Base-by-base conservation (phyloP, 768 basidiomycete genomes). In the Agrocybe chaxingu region DNA sequence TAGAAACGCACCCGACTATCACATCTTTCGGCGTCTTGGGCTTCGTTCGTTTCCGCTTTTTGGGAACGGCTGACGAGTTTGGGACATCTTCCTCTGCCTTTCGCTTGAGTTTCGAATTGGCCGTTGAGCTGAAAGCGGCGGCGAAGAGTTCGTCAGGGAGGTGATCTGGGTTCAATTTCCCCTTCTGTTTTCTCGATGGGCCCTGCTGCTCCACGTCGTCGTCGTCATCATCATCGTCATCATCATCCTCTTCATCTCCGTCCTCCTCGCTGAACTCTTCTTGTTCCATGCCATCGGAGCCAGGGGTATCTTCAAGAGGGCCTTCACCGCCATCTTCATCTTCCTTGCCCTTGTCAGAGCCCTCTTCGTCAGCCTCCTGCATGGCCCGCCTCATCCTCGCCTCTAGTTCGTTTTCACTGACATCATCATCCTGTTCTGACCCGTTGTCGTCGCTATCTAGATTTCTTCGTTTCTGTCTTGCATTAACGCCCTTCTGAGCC, bases 61-160 rank as follows among this genome's bases (percentile, higher is more conserved):
- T 61, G 9, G 52, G 45, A 1, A 33, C 47, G 24, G 30, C 40
- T 2, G 36, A 7, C 24, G 29, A 7, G 35, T 29, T 43, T 4
- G 45, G 9, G 3, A 41, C 56, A 1, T 50, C 30, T 3, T 51
- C 52, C 0, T 58, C 34, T 48, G 52, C 52, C 60, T 62, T 60
- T 34, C 53, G 47, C 45, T 53, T 54, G 46, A 59, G 48, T 52
- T 68, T 54, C 30, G 58, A 32, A 3, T 34, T 49, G 47, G 52
- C 13, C 54, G 59, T 58, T 1, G 77, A 68, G 3, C 72, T 59
- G 55, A 84, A 80, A 0, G 83, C 84, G 51, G 81, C 71, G 0
- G 68, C 57, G 62, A 87, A 88, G 13, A 87, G 69, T 53, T 84
- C 79, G 57, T 87, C 85, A 1, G 84, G 82, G 29, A 87, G 81